A percentile compares a stretch with the other conserved stretches of the same genome.
These are phyloP conservation scores for Candida manassasensis DNA, from an alignment of 805 yeast species.

Conservation along the genomic window DNA sequence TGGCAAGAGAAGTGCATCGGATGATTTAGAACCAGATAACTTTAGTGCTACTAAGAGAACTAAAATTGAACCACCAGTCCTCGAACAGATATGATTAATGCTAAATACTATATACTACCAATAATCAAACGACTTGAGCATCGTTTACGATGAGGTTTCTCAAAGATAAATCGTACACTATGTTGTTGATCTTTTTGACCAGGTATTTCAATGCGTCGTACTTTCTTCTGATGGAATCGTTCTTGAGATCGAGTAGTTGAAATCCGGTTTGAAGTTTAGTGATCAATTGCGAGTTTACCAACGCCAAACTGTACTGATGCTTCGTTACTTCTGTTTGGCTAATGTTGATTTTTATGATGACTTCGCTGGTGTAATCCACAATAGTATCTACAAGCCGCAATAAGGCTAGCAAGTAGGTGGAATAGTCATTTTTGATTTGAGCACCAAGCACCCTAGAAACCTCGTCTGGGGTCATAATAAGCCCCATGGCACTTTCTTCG, in stretches of 20 bases:
- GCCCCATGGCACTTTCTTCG: constrained; percentile 9
- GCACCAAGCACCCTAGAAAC: constrained; percentile 8
- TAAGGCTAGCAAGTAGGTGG: constrained; percentile 18
- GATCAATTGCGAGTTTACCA: constrained; percentile 19
- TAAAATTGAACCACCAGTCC: too few relatives aligned
- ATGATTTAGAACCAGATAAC: too few relatives aligned
- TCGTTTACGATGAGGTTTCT: constrained; percentile 14
- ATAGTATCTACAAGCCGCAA: constrained; percentile 19
- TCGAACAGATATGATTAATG: too few relatives aligned
- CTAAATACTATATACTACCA: too few relatives aligned
- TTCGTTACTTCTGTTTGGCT: constrained; percentile 3
- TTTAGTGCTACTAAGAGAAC: too few relatives aligned
- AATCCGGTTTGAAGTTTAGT: constrained; percentile 22
- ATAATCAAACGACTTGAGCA: constrained; percentile 7
- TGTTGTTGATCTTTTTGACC: constrained; percentile 21
- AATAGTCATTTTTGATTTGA: constrained; percentile 13
- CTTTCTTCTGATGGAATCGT: constrained; percentile 22
- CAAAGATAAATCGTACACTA: constrained; percentile 22
- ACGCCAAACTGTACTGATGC: constrained; percentile 15
- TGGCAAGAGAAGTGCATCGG: too few relatives aligned
- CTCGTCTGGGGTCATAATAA: constrained; percentile 17
- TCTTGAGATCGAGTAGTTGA: constrained; percentile 25
- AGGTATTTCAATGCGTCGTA: constrained; percentile 27
- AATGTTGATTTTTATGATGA: constrained; percentile 18
- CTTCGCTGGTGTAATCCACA: constrained; percentile 21